Percentiles rank a stretch among this genome's conserved stretches.
phyloP scores from a whole-genome alignment of 306 rosid species.

The Cucurbita pepo region DNA sequence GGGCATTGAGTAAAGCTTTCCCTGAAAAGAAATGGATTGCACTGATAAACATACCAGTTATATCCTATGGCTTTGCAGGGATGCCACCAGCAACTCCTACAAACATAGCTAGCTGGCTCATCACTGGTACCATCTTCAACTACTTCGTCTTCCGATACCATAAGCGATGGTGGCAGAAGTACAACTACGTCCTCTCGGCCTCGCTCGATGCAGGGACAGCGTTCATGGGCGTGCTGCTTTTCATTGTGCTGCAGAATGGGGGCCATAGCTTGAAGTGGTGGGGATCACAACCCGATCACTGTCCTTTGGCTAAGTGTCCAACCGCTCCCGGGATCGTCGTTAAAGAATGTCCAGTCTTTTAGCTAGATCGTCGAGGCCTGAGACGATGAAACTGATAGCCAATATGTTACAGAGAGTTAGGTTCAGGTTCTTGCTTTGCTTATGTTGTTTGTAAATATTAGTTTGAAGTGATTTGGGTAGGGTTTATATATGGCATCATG shows the following conservation, averaged over 20 bases:
- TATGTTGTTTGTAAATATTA: background rate
- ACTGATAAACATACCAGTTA: conserved; percentile 80
- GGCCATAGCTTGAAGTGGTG: conserved; percentile 62
- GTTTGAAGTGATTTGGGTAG: background rate
- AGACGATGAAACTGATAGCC: background rate
- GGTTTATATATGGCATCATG: background rate
- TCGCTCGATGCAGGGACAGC: conserved; percentile 96
- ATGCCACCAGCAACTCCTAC: conserved; percentile 98
- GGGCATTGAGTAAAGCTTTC: conserved; percentile 66
- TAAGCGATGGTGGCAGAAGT: conserved; percentile 95
- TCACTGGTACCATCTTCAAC: conserved; percentile 73
- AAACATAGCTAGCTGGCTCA: conserved; percentile 89
- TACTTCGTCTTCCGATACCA: conserved; percentile 15
- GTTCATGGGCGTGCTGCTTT: conserved; percentile 79
- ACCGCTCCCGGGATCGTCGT: conserved; percentile 71
- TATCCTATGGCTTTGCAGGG: conserved; percentile 84
- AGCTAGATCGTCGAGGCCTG: background rate
- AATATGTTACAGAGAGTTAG: background rate
- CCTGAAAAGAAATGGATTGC: conserved; percentile 88
- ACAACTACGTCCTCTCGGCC: conserved; percentile 78
- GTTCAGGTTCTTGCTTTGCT: background rate
- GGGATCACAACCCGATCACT: conserved; percentile 72
- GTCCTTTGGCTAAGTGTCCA: conserved; percentile 85
- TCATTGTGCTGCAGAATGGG: conserved; percentile 65
- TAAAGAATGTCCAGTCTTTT: conserved; percentile 67